A percentile compares a stretch with the other conserved stretches of the same genome.
phyloP scores from a whole-genome alignment of 371 early-diverging fungal genomes.

The Mucor circinelloides region DNA sequence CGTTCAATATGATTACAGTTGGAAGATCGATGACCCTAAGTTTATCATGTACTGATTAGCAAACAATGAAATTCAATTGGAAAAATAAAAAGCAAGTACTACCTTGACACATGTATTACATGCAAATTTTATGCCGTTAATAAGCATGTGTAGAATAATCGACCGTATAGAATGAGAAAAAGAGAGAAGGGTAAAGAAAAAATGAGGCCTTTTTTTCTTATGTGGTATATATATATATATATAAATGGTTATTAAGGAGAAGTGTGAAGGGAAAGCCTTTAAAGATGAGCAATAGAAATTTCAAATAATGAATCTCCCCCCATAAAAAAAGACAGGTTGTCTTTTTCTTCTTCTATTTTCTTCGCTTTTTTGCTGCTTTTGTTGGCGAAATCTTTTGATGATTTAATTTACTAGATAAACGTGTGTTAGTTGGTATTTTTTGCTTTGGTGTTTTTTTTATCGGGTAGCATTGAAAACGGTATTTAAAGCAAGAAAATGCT shows the following conservation, averaged over 20 bases:
- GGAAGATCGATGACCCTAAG: constrained; percentile 56
- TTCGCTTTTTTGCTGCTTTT: neutral
- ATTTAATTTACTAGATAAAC: too few relatives aligned
- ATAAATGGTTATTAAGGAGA: too few relatives aligned
- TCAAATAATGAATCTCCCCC: too few relatives aligned
- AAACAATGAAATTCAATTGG: neutral
- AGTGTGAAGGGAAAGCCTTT: too few relatives aligned
- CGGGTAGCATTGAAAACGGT: neutral
- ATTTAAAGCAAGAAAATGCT: neutral
- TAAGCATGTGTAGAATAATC: constrained; percentile 13
- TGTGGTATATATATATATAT: too few relatives aligned
- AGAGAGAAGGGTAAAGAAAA: too few relatives aligned
- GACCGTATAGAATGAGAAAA: too few relatives aligned
- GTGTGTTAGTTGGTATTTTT: neutral
- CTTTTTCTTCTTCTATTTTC: neutral
- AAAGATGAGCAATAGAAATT: neutral
- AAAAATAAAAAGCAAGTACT: neutral
- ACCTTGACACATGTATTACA: constrained; percentile 37
- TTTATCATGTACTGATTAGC: neutral
- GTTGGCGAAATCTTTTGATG: too few relatives aligned
- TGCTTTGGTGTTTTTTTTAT: neutral
- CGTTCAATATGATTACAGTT: constrained; percentile 56
- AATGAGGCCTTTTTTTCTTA: too few relatives aligned
- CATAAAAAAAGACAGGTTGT: too few relatives aligned
- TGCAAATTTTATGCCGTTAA: constrained; percentile 36